These are phyloP conservation scores for Styphnolobium japonicum DNA, from an alignment of 306 rosid species.

Conservation along the genomic window DNA sequence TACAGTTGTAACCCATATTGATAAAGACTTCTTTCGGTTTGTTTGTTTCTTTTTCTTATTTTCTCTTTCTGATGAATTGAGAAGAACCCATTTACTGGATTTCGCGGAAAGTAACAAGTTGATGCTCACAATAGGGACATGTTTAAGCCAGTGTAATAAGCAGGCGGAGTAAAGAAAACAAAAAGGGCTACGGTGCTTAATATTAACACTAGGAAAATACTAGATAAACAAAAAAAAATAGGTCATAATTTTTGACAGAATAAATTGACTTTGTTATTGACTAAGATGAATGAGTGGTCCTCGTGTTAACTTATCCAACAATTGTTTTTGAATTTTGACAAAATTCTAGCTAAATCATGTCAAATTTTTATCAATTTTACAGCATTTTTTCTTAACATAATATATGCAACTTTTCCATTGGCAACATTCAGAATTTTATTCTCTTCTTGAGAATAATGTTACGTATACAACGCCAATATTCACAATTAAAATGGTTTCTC, in stretches of 20 bases:
- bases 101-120: not conserved
- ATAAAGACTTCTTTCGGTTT: not conserved
- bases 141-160: not conserved
- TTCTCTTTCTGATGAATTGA: not conserved
- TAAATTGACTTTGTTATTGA: too few relatives aligned
- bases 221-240: too few relatives aligned
- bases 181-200: too few relatives aligned
- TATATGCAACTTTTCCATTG: not conserved
- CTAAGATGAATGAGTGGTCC: too few relatives aligned
- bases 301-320: too few relatives aligned
- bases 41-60: not conserved
- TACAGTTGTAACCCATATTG: conserved; percentile 25
- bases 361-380: too few relatives aligned
- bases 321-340: too few relatives aligned
- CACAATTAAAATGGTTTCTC: not conserved
- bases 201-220: too few relatives aligned
- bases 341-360: too few relatives aligned
- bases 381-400: too few relatives aligned
- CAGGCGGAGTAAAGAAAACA: not conserved
- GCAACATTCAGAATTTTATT: too few relatives aligned
- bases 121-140: not conserved
- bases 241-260: too few relatives aligned
- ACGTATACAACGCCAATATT: not conserved
- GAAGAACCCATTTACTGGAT: not conserved
- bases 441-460: not conserved